Base-by-base conservation (phyloP, 768 basidiomycete species). In the Russula griseocarnosa region DNA sequence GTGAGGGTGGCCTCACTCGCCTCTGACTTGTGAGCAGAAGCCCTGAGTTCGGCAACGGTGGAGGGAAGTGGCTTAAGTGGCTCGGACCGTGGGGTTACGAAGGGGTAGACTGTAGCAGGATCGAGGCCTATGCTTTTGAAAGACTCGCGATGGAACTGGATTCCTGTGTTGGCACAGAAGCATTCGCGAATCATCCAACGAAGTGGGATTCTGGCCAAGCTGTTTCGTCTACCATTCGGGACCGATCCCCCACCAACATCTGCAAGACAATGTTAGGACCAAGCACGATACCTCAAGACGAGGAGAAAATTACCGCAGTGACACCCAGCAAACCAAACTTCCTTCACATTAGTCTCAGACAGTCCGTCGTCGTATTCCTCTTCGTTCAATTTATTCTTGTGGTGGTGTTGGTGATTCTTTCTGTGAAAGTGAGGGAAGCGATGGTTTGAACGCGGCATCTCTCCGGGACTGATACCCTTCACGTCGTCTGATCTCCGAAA, bases 251-350 rank as follows among this genome's bases (percentile, higher is more conserved):
- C 90, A 1, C 91, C 90, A 22, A 92, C 81, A 67, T 91, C 88
- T 89, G 30, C 56, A 49, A 16, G 34, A 49, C 5, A 44, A 52
- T 26, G 54, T 51, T 16, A 44, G 30, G 52, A 36, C 62, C 34
- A 60, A 54, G 47, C 28, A 18, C 36, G 44, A 30, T 10, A 26
- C 2, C 24, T 20, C 30, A 52, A 54, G 50, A 6, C 24, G 26
- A 18, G 18, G 34, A 3, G 26, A 34, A 28, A 74, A 79, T 32
- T 67, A 88, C 89, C 88, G 52, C 82, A 82, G 67, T 91, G 89
- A 68, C 81, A 83, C 0, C 90, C 90, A 4, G 88, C 73, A 68
- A 92, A 92, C 90, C 90, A 92, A 1, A 92, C 90, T 67, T 92
- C 89, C 53, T 83, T 78, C 4, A 89, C 83, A 62, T 90, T 75